Conservation (phyloP, 2,329 filamentous ascomycete genomes). For the Microdochium nivale region DNA sequence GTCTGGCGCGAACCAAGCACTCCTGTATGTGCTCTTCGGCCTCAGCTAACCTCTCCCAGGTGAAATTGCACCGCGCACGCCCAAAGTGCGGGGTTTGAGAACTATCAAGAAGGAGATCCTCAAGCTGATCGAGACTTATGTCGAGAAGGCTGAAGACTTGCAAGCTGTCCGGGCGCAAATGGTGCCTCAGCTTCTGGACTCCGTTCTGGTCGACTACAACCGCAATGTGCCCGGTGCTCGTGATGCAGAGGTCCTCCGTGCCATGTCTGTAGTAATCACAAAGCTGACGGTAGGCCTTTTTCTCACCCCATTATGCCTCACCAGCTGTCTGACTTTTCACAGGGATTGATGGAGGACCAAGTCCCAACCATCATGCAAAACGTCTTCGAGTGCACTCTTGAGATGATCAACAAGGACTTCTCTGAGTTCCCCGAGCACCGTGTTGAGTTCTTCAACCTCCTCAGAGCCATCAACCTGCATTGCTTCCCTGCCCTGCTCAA, state of each 20-base stretch:
- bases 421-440: constrained; percentile 98
- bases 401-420: constrained; percentile 99
- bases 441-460: constrained; percentile 98
- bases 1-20: constrained; percentile 5
- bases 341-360: constrained; percentile 96
- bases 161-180: constrained; percentile 90
- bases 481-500: constrained; percentile 94
- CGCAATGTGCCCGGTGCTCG: constrained; percentile 92
- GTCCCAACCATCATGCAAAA: constrained; percentile 97
- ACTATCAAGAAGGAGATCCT: constrained; percentile 99
- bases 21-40: constrained; percentile 7
- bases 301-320: constrained; percentile 21
- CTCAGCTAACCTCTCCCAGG: constrained; percentile 40
- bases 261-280: constrained; percentile 95
- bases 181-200: constrained; percentile 90
- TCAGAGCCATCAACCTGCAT: constrained; percentile 91
- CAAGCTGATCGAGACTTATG: constrained; percentile 96
- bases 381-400: constrained; percentile 94
- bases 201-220: constrained; percentile 92
- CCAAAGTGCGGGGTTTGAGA: constrained; percentile 85
- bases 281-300: constrained; percentile 80
- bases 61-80: constrained; percentile 93
- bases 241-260: constrained; percentile 92
- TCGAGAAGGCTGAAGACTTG: constrained; percentile 94
- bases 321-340: constrained; percentile 10